Base-by-base conservation (phyloP, 2,329 filamentous ascomycete species). In the Cercospora zeae-maydis region DNA sequence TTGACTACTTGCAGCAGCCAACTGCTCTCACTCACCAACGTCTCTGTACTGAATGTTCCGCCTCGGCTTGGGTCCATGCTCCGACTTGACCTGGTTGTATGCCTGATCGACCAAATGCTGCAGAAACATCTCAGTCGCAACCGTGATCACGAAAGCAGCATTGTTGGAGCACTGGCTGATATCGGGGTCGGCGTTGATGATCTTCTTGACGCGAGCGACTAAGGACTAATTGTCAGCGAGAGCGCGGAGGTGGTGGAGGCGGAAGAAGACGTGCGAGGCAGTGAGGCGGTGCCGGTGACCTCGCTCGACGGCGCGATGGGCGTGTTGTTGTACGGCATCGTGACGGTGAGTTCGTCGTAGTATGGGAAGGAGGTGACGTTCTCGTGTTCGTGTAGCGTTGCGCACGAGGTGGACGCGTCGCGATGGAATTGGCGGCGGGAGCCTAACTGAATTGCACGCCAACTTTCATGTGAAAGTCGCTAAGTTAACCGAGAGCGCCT, bases 131-230 rank as follows among this genome's bases (percentile, higher is more conserved):
- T 99, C 95, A 3, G 95, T 93, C 21, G 95, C 95, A 64, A 96
- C 84, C 1, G 93, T 93, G 72, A 98, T 96, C 62, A 93, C 88
- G 76, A 98, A 98, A 19, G 93, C 90, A 59, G 93, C 93, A 73
- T 96, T 96, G 77, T 93, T 96, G 52, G 93, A 96, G 77, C 92
- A 96, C 74, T 90, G 86, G 66, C 82, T 83, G 66, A 96, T 90
- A 66, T 97, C 93, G 47, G 91, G 87, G 77, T 99, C 95, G 62
- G 92, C 85, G 54, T 87, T 85, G 64, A 99, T 91, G 75, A 99
- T 96, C 79, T 96, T 96, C 79, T 97, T 97, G 63, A 99, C 91
- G 72, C 95, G 87, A 16, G 95, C 91, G 61, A 98, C 95, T 98
- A 71, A 16, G 13, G 53, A 11, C 30, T 9, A 42, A 21, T 16